A percentile compares a stretch with the other conserved stretches of the same genome.
phyloP scores from a whole-genome alignment of 129 eudicot species.

The Lactuca saligna region DNA sequence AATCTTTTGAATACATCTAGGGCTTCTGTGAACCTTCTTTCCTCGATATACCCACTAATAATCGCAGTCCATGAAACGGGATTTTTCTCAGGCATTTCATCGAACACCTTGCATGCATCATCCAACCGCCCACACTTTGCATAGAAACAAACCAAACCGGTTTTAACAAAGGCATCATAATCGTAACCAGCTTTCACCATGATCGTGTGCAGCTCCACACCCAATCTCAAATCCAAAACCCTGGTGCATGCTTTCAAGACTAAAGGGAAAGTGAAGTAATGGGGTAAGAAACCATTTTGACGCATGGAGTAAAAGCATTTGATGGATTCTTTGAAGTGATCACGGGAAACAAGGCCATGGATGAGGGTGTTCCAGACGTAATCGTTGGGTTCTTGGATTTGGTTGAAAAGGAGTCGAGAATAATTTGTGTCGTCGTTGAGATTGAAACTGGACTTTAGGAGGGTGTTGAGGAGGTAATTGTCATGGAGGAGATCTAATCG shows the following conservation, averaged over 20 bases:
- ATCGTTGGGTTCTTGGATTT: constrained; percentile 49
- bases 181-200: constrained; percentile 63
- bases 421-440: constrained; percentile 37
- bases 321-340: constrained; percentile 45
- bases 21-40: constrained; percentile 49
- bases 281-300: constrained; percentile 48
- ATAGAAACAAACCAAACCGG: constrained; percentile 72
- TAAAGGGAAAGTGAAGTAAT: constrained; percentile 65
- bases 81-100: constrained; percentile 67
- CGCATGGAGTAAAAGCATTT: constrained; percentile 51
- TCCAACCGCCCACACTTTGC: constrained; percentile 44
- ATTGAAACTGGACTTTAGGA: constrained; percentile 46
- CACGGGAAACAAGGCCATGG: constrained; percentile 55
- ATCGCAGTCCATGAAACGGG: constrained; percentile 64
- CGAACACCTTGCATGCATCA: constrained; percentile 74
- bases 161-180: constrained; percentile 53
- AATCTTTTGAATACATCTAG: constrained; percentile 52
- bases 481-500: constrained; percentile 50
- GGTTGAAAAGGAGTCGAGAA: constrained; percentile 55
- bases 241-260: constrained; percentile 61
- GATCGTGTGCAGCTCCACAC: constrained; percentile 50
- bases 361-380: constrained; percentile 62
- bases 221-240: constrained; percentile 42
- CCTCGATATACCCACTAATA: constrained; percentile 66
- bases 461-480: constrained; percentile 56